Base-by-base conservation (phyloP, 2,329 filamentous ascomycete species). In the Talaromyces marneffei region DNA sequence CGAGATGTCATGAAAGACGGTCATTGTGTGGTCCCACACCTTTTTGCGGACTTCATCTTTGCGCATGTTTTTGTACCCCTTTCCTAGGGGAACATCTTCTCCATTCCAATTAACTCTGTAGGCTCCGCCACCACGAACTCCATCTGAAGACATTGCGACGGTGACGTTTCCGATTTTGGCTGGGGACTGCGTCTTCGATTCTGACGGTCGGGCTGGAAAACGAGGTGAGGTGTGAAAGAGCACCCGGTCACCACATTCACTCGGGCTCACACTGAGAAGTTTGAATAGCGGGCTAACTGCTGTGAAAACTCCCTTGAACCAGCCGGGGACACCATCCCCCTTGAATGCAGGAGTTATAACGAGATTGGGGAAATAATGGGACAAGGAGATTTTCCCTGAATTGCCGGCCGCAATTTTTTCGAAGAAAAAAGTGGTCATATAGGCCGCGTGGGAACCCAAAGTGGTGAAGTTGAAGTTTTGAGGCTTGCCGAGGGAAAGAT, bases 51-150 rank as follows among this genome's bases (percentile, higher is more conserved):
- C 52, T 23, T 60, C 58, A 18, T 46, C 58, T 37, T 60, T 60
- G 37, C 52, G 50, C 27, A 60, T 44, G 8, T 60, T 60, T n/a
- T 60, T 53, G n/a, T 60, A 55, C n/a, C 35, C 58, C 14, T 60
- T 60, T 39, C 37, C 31, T 10, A 54, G 50, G 7, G 52, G 50
- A 33, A 42, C 20, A 14, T 52, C 50, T 18, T 60, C 58, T 6
- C 50, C 48, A 42, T 60, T 20, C 37, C 29, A 60, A 27, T 46
- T 52, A 4, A 60, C 46, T 25, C 46, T 33, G 40, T 55, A 60
- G 10, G 52, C 58, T 16, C 58, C 58, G 12, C 58, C 52, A 12
- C 58, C 58, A 18, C 27, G 27, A 29, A 44, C 10, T n/a, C 58
- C 48, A 53, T 60, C 50, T 7, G 58, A 54, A 29, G 35, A 52